Percentiles rank a stretch among this genome's conserved stretches.
These are phyloP conservation scores for Geotrichum siamense DNA, from an alignment of 1,139 yeast species.

Conservation along the genomic window DNA sequence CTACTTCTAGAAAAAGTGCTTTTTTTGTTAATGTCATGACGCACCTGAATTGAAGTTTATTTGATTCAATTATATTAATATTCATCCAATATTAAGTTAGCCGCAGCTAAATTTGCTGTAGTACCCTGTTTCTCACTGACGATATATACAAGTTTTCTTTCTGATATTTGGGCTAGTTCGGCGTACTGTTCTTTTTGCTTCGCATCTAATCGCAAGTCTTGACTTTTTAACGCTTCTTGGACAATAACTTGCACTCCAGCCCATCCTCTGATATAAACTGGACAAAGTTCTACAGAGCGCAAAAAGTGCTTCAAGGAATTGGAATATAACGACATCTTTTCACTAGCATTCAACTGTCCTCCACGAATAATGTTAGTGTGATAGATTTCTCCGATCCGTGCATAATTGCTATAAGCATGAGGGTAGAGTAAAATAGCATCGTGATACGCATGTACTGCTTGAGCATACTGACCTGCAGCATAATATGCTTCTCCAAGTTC, in stretches of 20 bases:
- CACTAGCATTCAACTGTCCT: constrained; percentile 12
- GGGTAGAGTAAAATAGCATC: constrained; percentile 67
- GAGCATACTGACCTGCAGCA: constrained; percentile 54
- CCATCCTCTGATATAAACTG: constrained; percentile 67
- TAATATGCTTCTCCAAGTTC: constrained; percentile 63
- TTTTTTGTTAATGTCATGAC: no score
- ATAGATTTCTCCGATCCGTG: constrained; percentile 49
- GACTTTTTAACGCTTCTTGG: constrained; percentile 27
- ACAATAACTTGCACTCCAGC: constrained; percentile 51
- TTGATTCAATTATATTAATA: no score
- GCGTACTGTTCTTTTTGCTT: constrained; percentile 7
- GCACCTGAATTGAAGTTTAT: no score
- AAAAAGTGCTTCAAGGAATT: constrained; percentile 50
- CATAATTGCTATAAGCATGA: constrained; percentile 63
- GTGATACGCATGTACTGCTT: constrained; percentile 59
- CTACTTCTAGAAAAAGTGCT: no score
- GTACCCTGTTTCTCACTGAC: constrained; percentile 16
- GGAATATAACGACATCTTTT: constrained; percentile 25
- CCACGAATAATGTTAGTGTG: constrained; percentile 25
- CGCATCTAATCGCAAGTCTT: constrained; percentile 17
- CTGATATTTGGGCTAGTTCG: constrained; percentile 14
- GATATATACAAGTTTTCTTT: constrained; percentile 15
- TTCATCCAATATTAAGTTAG: constrained; percentile 15
- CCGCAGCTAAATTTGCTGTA: constrained; percentile 13
- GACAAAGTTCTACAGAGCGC: constrained; percentile 70